Evolutionary conservation across 176 grass and related monocot species (phyloP).

Genomic region (Puya raimondii): DNA sequence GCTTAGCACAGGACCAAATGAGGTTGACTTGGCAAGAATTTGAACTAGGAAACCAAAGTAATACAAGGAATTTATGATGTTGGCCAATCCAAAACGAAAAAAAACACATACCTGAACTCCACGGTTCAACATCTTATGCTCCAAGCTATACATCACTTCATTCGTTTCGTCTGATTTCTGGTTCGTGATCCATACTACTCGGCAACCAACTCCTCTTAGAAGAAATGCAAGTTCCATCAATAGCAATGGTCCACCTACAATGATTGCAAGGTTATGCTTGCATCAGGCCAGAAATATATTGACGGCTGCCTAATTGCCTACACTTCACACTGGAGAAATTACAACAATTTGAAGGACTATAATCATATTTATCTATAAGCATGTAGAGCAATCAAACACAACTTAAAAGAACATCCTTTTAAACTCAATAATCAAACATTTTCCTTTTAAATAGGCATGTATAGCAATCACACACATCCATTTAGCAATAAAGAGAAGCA

Average conservation of each 20-base stretch:
- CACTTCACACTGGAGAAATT: background rate
- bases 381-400: no score
- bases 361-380: no score
- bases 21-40: background rate
- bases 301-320: background rate
- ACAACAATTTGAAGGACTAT: background rate
- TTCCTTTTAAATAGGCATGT: no score
- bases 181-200: slow-evolving; percentile 89
- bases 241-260: slow-evolving; percentile 82
- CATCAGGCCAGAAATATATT: background rate
- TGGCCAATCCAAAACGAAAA: background rate
- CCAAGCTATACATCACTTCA: slow-evolving; percentile 59
- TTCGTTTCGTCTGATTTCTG: slow-evolving; percentile 64
- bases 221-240: slow-evolving; percentile 92
- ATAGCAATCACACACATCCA: no score
- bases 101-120: slow-evolving; percentile 56
- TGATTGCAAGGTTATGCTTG: slow-evolving; percentile 1
- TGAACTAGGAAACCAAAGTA: background rate
- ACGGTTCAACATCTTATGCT: slow-evolving; percentile 81
- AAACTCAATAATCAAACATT: no score
- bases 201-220: slow-evolving; percentile 46
- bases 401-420: no score
- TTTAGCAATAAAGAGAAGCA: no score
- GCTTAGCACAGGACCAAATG: background rate
- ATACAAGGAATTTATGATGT: background rate